Conservation (phyloP, 2,329 filamentous ascomycete species). For the Curvularia hawaiiensis region DNA sequence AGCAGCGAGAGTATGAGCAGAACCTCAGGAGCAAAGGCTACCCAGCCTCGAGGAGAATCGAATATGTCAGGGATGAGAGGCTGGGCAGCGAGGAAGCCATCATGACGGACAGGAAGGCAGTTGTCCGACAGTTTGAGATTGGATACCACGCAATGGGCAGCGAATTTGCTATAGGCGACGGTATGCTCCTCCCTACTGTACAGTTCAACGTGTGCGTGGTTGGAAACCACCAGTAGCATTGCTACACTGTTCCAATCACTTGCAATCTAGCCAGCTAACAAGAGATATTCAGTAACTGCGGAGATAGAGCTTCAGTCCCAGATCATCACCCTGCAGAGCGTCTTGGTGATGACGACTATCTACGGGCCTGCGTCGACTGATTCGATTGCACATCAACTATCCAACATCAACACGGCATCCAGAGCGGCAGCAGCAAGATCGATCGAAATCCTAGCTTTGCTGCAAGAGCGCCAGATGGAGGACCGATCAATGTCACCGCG, state of each 20-base stretch:
- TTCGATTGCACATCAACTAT: constrained; percentile 40
- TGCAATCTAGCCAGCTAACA: constrained; percentile 1
- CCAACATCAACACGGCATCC: constrained; percentile 38
- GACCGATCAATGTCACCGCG: constrained; percentile 21
- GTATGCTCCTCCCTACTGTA: constrained; percentile 22
- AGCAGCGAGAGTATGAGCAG: constrained; percentile 41
- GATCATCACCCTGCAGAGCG: constrained; percentile 43
- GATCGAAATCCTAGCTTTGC: constrained; percentile 37
- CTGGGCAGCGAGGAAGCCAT: constrained; percentile 35
- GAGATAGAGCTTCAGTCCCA: constrained; percentile 42
- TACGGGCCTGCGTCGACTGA: constrained; percentile 44
- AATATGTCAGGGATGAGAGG: constrained; percentile 36
- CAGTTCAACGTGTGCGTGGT: neutral
- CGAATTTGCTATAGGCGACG: constrained; percentile 41
- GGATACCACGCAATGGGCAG: constrained; percentile 37
- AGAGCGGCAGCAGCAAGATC: constrained; percentile 33
- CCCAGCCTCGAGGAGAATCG: constrained; percentile 31
- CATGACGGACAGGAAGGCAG: constrained; percentile 40
- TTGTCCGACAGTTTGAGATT: constrained; percentile 37
- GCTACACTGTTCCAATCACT: neutral
- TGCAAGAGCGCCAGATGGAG: constrained; percentile 33
- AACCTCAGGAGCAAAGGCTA: constrained; percentile 38
- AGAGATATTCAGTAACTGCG: constrained; percentile 30
- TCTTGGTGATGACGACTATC: constrained; percentile 40
- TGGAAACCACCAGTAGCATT: neutral